Evolutionary conservation across 2,329 filamentous ascomycete species (phyloP).

Genomic region (Erysiphe pulchra): DNA sequence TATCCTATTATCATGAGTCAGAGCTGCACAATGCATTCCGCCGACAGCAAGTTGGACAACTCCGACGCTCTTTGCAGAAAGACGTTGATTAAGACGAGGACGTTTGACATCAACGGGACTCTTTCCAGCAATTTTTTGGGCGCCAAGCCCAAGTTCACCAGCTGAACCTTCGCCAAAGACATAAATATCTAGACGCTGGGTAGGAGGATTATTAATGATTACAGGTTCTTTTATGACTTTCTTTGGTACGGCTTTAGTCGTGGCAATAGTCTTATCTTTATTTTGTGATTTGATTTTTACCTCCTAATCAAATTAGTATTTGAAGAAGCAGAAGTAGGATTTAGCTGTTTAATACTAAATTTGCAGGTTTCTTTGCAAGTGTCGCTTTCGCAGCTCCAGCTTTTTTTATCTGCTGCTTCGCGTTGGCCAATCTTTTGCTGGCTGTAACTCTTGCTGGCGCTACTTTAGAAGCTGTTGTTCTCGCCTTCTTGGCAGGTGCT

Average conservation of each 20-base stretch:
- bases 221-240: constrained; percentile 13
- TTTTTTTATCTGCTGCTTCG: too few relatives aligned
- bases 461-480: too few relatives aligned
- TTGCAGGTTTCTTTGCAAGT: too few relatives aligned
- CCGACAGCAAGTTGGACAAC: constrained; percentile 56
- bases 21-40: constrained; percentile 56
- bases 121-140: constrained; percentile 31
- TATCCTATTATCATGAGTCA: constrained; percentile 61
- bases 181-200: constrained; percentile 41
- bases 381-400: too few relatives aligned
- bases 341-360: too few relatives aligned
- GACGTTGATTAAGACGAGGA: constrained; percentile 39
- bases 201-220: constrained; percentile 37
- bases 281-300: background rate
- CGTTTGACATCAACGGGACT: constrained; percentile 46
- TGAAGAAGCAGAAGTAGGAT: too few relatives aligned
- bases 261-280: constrained; percentile 1
- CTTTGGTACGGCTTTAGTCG: constrained; percentile 2
- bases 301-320: too few relatives aligned
- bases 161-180: constrained; percentile 58
- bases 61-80: constrained; percentile 28
- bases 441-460: too few relatives aligned
- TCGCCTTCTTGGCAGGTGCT: too few relatives aligned
- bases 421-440: too few relatives aligned
- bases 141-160: constrained; percentile 64